Evolutionary conservation across 2,329 filamentous ascomycete species (phyloP), one percentile per base, ranked within the genome.

Genomic region (Xylaria hypoxylon): DNA sequence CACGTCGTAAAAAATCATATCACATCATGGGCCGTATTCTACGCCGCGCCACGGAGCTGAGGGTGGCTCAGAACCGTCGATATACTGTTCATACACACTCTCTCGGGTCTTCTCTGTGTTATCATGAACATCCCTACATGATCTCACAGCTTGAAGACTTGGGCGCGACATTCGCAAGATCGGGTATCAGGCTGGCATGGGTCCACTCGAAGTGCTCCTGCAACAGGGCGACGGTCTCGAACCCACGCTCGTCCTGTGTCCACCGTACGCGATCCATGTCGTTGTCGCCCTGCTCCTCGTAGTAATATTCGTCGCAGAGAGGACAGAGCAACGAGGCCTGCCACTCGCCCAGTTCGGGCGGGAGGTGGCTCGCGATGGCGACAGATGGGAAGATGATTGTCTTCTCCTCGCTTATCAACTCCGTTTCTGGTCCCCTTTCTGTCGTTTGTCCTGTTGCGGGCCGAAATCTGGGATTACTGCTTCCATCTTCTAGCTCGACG

Each of bases 141-240:
- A 86, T 70, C 50, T 64, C 69, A 69, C 86, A 88, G 38, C 74
- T 83, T 35, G 76, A 68, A 11, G 75, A 63, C 11, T 74, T 76
- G 45, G 78, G 72, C 7, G 81, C 80, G 33, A 67, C 58, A 10
- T 58, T 59, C 10, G 55, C 58, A 3, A 67, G 60, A 80, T 74
- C 40, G 79, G 76, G 66, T 38, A 69, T 28, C n/a, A 68, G 48
- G 10, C 80, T 72, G 1, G 80, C 77, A 69, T 89, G 87, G 68
- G 82, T 79, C 87, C 87, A 89, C 70, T 84, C 84, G 31, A 89
- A 78, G 69, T 89, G 87, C 65, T 83, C 82, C 74, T 83, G 83
- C 42, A 88, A 83, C 17, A 79, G 79, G 17, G 75, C 77, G 50
- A 89, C 74, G 68, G 82, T 80, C 48, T 82, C 81, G 71, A 87